These are phyloP conservation scores for Aspergillus tubingensis DNA, from an alignment of 2,329 filamentous ascomycete genomes.

Conservation along the genomic window DNA sequence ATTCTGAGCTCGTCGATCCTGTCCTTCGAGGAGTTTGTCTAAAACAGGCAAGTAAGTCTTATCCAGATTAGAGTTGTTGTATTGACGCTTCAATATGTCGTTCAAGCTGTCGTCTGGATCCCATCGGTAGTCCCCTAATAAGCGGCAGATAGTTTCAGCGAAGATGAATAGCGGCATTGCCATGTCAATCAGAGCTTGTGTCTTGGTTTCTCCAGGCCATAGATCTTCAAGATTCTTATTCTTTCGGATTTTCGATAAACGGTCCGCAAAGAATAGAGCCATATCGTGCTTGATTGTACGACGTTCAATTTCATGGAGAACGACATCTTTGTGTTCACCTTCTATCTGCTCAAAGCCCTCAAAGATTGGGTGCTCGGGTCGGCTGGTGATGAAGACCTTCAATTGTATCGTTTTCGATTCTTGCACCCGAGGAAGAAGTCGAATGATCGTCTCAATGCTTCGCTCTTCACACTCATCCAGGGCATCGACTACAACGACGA, in stretches of 20 bases:
- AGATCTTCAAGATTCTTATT: too few relatives aligned
- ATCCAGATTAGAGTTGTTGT: conserved; percentile 20
- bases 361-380: conserved; percentile 28
- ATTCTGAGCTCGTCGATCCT: conserved; percentile 12
- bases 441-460: conserved; percentile 14
- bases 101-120: conserved; percentile 14
- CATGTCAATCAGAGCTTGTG: not conserved
- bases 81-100: not conserved
- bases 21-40: conserved; percentile 14
- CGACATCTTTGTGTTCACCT: conserved; percentile 22
- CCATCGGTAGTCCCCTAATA: conserved; percentile 9
- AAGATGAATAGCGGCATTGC: conserved; percentile 15
- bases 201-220: conserved; percentile 8
- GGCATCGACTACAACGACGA: conserved; percentile 27
- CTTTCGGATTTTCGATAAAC: too few relatives aligned
- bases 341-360: conserved; percentile 22
- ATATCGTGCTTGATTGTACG: conserved; percentile 25
- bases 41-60: conserved; percentile 27
- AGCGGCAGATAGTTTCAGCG: conserved; percentile 2
- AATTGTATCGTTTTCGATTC: conserved; percentile 10
- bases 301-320: conserved; percentile 24
- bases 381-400: conserved; percentile 28
- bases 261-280: conserved; percentile 18
- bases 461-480: conserved; percentile 29
- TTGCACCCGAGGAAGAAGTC: conserved; percentile 18